A percentile compares a stretch with the other conserved stretches of the same genome.
phyloP scores from a whole-genome alignment of 2,329 filamentous ascomycete genomes.

The Cytospora leucostoma region DNA sequence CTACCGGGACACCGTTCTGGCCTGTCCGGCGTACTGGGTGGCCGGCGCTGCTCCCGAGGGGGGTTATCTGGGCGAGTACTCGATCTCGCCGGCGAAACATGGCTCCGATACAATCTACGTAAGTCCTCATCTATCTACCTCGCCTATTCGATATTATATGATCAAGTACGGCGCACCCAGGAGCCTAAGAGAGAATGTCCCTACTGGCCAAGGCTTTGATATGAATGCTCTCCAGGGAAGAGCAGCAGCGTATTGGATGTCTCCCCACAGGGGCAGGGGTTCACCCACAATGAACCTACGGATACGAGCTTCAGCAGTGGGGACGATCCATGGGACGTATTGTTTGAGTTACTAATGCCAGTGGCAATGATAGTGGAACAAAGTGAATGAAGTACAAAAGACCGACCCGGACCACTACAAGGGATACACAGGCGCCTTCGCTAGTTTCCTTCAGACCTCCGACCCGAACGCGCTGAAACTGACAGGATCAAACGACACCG shows the following conservation, averaged over 20 bases:
- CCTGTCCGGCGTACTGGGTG: slow-evolving; percentile 62
- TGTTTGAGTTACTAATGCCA: background rate
- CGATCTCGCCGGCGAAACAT: slow-evolving; percentile 59
- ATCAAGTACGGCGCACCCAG: background rate
- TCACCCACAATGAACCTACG: background rate
- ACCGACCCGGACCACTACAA: slow-evolving; percentile 55
- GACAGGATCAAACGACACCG: slow-evolving; percentile 45
- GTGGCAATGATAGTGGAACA: slow-evolving; percentile 51
- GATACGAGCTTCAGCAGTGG: too few relatives aligned
- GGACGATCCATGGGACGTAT: too few relatives aligned
- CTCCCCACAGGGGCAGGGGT: too few relatives aligned
- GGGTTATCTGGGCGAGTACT: slow-evolving; percentile 61
- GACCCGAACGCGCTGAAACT: slow-evolving; percentile 60
- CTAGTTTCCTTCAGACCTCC: slow-evolving; percentile 60
- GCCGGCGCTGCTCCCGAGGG: slow-evolving; percentile 44
- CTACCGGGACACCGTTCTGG: slow-evolving; percentile 59
- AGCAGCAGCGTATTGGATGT: background rate
- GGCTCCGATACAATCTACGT: slow-evolving; percentile 60
- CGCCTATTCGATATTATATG: background rate
- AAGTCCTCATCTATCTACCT: slow-evolving; percentile 30
- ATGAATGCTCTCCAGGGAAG: background rate
- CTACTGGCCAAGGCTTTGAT: background rate
- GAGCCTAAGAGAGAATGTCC: background rate
- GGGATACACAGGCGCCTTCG: slow-evolving; percentile 60
- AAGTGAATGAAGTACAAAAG: slow-evolving; percentile 53